Evolutionary conservation across 2,329 filamentous ascomycete genomes (phyloP).

Genomic region (Allantophomopsis cytisporea): DNA sequence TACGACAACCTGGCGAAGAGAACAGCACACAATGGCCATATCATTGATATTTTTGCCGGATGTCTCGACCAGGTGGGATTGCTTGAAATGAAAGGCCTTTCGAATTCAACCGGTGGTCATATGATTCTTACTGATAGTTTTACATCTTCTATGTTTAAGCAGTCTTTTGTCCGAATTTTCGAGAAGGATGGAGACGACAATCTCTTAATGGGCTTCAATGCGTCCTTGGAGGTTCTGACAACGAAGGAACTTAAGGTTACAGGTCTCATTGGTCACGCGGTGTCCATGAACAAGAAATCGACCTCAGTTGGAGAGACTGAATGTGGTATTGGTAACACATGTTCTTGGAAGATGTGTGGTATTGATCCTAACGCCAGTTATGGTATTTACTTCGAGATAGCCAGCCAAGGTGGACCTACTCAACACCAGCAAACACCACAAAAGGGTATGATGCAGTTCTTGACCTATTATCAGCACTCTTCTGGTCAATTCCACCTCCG

Average conservation of each 20-base stretch:
- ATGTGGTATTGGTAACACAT: slow-evolving; percentile 96
- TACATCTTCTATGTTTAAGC: slow-evolving; percentile 98
- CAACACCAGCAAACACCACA: slow-evolving; percentile 78
- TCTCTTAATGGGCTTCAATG: slow-evolving; percentile 96
- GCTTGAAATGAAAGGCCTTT: slow-evolving; percentile 93
- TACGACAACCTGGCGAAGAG: slow-evolving; percentile 92
- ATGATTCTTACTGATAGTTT: slow-evolving; percentile 99
- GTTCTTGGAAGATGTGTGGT: slow-evolving; percentile 99
- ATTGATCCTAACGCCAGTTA: slow-evolving; percentile 92
- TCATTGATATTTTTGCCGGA: slow-evolving; percentile 94
- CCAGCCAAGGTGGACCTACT: slow-evolving; percentile 76
- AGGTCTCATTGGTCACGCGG: slow-evolving; percentile 88
- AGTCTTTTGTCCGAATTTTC: slow-evolving; percentile 93
- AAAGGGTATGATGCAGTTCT: slow-evolving; percentile 93
- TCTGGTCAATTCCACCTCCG: slow-evolving; percentile 92
- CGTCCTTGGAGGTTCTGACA: slow-evolving; percentile 85
- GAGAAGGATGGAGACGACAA: slow-evolving; percentile 95
- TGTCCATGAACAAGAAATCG: slow-evolving; percentile 97
- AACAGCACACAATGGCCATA: slow-evolving; percentile 89
- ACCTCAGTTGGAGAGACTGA: slow-evolving; percentile 94
- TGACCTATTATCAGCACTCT: slow-evolving; percentile 97
- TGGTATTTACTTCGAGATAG: slow-evolving; percentile 95
- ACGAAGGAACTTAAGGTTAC: slow-evolving; percentile 98
- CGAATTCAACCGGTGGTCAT: slow-evolving; percentile 92
- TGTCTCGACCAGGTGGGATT: slow-evolving; percentile 96